phyloP scores from a whole-genome alignment of 73 alveolate genomes.

The Blepharisma stoltei region DNA sequence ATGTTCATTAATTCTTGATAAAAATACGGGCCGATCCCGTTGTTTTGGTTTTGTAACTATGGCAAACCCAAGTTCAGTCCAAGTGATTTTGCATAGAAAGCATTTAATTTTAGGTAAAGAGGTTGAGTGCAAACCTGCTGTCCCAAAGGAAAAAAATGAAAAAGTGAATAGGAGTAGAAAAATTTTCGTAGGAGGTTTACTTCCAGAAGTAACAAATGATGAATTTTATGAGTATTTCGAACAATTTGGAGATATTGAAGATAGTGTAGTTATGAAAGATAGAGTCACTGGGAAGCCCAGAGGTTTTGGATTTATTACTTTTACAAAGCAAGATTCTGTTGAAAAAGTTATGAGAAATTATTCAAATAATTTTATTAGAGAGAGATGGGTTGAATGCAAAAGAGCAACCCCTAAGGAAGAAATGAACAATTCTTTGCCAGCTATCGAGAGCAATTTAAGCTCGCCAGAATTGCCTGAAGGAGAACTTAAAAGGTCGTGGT shows the following conservation, averaged over 20 bases:
- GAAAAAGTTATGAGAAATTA: conserved; percentile 49
- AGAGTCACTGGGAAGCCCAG: conserved; percentile 72
- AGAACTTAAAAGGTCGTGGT: too few relatives aligned
- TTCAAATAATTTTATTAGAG: conserved; percentile 44
- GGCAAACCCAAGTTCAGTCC: conserved; percentile 19
- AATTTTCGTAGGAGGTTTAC: conserved; percentile 77
- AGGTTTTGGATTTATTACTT: conserved; percentile 81
- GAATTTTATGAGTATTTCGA: conserved; percentile 50
- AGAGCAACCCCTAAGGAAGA: conserved; percentile 62
- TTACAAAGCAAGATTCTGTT: conserved; percentile 34
- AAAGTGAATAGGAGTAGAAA: conserved; percentile 38
- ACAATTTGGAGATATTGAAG: conserved; percentile 66
- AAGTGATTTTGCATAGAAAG: conserved; percentile 30
- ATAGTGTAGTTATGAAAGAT: conserved; percentile 63
- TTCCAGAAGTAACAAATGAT: conserved; percentile 56
- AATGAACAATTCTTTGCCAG: too few relatives aligned
- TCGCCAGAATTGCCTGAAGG: too few relatives aligned
- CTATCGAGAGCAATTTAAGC: too few relatives aligned
- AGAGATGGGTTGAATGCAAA: conserved; percentile 80
- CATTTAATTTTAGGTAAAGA: conserved; percentile 54
- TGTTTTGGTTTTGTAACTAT: conserved; percentile 63
- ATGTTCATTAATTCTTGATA: neutral
- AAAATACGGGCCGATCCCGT: conserved; percentile 44
- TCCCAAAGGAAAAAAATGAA: conserved; percentile 38
- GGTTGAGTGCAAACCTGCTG: conserved; percentile 59